phyloP scores from a whole-genome alignment of 257 asterid genomes.

The Petunia axillaris region DNA sequence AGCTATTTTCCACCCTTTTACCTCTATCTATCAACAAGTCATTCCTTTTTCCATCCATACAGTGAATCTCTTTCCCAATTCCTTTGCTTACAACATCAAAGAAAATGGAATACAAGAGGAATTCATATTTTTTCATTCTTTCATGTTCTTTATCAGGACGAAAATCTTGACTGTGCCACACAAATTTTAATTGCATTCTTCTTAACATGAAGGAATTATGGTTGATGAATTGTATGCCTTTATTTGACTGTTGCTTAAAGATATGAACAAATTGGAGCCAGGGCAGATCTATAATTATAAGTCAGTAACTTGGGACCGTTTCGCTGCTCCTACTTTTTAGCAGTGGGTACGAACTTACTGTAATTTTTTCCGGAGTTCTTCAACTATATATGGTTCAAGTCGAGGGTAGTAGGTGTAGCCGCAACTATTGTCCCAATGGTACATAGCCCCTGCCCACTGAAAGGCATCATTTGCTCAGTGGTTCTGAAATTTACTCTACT shows the following conservation, averaged over 20 bases:
- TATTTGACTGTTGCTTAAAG: neutral
- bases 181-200: neutral
- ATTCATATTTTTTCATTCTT: neutral
- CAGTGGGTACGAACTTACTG: too few relatives aligned
- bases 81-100: neutral
- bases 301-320: too few relatives aligned
- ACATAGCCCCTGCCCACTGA: too few relatives aligned
- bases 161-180: neutral
- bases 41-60: neutral
- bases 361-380: too few relatives aligned
- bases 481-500: too few relatives aligned
- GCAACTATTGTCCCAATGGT: too few relatives aligned
- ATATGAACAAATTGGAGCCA: neutral
- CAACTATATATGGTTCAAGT: too few relatives aligned
- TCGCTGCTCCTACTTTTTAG: too few relatives aligned
- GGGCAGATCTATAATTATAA: neutral
- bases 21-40: neutral
- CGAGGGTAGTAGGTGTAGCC: too few relatives aligned
- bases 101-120: conserved; percentile 4
- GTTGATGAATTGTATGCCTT: neutral
- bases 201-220: neutral
- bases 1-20: neutral
- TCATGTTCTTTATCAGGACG: neutral
- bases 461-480: too few relatives aligned
- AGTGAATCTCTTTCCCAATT: neutral